Evolutionary conservation across 768 basidiomycete genomes (phyloP), one percentile per base, ranked within the genome.

Genomic region (Rhodotorula kratochvilovae): DNA sequence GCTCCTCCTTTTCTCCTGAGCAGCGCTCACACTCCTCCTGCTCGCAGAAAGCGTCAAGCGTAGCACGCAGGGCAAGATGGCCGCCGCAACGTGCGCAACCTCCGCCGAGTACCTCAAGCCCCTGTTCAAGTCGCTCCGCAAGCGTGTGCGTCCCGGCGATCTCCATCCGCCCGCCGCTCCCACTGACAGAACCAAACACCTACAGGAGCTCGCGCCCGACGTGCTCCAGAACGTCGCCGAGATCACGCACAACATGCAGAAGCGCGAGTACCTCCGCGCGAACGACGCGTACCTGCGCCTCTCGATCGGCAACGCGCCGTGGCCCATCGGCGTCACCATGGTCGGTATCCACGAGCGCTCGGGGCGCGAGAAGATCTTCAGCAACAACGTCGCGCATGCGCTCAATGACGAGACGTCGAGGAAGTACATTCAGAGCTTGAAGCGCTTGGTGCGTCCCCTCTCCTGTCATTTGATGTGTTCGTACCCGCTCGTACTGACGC

Each of bases 241-340:
- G 81, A 94, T 99, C 63, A 90, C 97, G 13, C 90, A 97, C 78
- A 83, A 92, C 81, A 95, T 96, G 92, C 96, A 99, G 80, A 89
- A 86, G 74, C 88, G 96, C 39, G 88, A 94, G 80, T 99, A 99
- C 76, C 92, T 97, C 80, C 86, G 84, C 65, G 95, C 96, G 5
- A 99, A 98, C 77, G 96, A 99, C 79, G 89, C 94, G 0, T 99
- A 99, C 80, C 86, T 99, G 33, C 89, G 96, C 13, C 83, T 99
- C 50, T 93, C 91, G 11, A 99, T 99, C 73, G 96, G 96, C 45
- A 99, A 96, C 77, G 95, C 96, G 0, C 94, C 96, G 5, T 99
- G 96, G 96, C 96, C 96, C 3, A 99, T 99, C 78, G 96, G 96
- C 54, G 96, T 99, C 16, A 99, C 96, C 71, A 95, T 95, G 90